Base-by-base conservation (phyloP, 2,329 filamentous ascomycete genomes). In the Penicillium sp. region DNA sequence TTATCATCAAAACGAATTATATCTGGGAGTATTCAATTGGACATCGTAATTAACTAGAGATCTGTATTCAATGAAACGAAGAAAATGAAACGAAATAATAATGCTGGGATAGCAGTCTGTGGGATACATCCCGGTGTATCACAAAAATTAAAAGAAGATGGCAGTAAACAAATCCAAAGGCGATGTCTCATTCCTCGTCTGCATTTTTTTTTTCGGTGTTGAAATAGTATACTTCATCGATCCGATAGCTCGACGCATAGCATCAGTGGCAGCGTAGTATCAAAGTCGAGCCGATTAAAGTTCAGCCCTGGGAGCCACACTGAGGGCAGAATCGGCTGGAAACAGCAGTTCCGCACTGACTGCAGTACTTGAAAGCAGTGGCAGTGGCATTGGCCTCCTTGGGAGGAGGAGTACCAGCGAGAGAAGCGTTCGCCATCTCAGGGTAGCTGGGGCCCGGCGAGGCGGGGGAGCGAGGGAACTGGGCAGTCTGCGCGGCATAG, bases 311-410 rank as follows among this genome's bases (percentile, higher is more conserved):
- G 9, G 39, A 17, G 23, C 57, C 57, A 33, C 55, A 58, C n/a
- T 58, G 52, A 15, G 47, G 41, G 29, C 57, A 60, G 42, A 60
- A 58, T 2, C 47, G 52, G 32, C 55, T 46, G 15, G 48, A 46
- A 5, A 53, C 9, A 32, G 49, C 29, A 2, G 42, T 46, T 10
- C 55, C 55, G 15, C 57, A 60, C 17, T 58, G 47, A 20, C 43
- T 15, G 45, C 57, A 60, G 39, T 47, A 55, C 29, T 44, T 49
- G 42, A 37, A 48, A 10, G 27, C 45, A 32, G 41, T 53, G 2
- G 47, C 47, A 4, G 50, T 43, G 2, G 49, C 42, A 9, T 20
- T 26, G 7, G 49, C 41, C 45, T 60, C 57, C 30, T 54, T 60
- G 0, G 52, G 44, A 12, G 51, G 49, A 40, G 56, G 56, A 1